phyloP scores from a whole-genome alignment of 805 yeast species.

The Sugiyamaella mastotermitis region DNA sequence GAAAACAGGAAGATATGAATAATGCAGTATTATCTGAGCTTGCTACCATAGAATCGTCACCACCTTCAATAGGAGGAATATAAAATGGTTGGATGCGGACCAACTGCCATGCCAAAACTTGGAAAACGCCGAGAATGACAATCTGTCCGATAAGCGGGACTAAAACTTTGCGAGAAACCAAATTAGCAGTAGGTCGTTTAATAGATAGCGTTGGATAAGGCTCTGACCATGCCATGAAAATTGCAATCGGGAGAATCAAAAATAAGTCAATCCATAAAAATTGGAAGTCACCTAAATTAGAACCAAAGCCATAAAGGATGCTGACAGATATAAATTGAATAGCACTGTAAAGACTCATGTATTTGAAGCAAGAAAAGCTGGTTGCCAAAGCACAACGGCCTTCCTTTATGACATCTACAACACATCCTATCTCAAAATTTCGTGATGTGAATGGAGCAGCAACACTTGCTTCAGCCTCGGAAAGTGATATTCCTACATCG shows the following conservation, averaged over 20 bases:
- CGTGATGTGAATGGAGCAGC: constrained; percentile 98
- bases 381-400: constrained; percentile 95
- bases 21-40: constrained; percentile 86
- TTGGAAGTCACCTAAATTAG: constrained; percentile 95
- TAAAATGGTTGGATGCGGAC: constrained; percentile 67
- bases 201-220: constrained; percentile 54
- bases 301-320: constrained; percentile 77
- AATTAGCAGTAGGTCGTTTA: constrained; percentile 89
- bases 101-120: constrained; percentile 57
- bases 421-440: constrained; percentile 86
- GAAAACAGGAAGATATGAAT: constrained; percentile 77
- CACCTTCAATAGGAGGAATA: constrained; percentile 70
- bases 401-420: constrained; percentile 81
- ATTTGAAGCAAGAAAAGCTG: constrained; percentile 93
- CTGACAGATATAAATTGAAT: constrained; percentile 89
- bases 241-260: constrained; percentile 87
- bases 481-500: constrained; percentile 90
- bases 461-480: constrained; percentile 97
- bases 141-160: constrained; percentile 80
- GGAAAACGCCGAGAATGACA: constrained; percentile 55
- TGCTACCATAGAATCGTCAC: constrained; percentile 70
- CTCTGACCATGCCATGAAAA: constrained; percentile 94
- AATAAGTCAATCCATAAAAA: constrained; percentile 89
- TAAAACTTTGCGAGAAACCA: constrained; percentile 82
- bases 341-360: constrained; percentile 95